Base-by-base conservation (phyloP, 2,329 filamentous ascomycete genomes). In the Macroventuria anomochaeta region DNA sequence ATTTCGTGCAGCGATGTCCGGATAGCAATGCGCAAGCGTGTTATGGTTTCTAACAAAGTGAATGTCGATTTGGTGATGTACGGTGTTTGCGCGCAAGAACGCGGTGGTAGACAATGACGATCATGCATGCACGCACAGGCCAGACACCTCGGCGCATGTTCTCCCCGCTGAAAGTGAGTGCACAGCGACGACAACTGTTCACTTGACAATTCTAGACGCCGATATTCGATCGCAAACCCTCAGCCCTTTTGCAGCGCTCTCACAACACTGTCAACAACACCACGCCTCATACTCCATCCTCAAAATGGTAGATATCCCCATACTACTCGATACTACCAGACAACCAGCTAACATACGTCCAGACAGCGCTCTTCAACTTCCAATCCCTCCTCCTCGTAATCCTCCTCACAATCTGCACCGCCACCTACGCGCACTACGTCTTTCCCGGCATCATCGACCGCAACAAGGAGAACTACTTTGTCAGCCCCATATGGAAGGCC, bases 311-410 rank as follows among this genome's bases (percentile, higher is more conserved):
- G 21, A 10, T 37, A 5, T n/a, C 17, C n/a, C 6, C 42, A 2
- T 20, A 5, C 26, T 23, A 25, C 20, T 17, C 20, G n/a, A 31
- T 21, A 12, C 17, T 12, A 49, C n/a, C 26, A 20, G 52, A 43
- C 33, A 25, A 5, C 18, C 12, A 39, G 43, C 43, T 50, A 31
- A 42, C 41, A 26, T 29, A n/a, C 29, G 3, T 21, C 43, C 70
- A 97, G 95, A 90, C 95, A 55, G 95, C 95, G 49, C 88, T 99
- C 70, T 97, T 99, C 87, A 97, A 97, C 80, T 97, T 99, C 81
- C 92, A 97, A 77, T 96, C 92, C 54, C 89, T 97, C 65, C 85
- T 99, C 67, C 86, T 97, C 68, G 93, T 97, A 64, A 87, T 99
- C 69, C 87, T 99, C 44, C 88, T 99, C 65, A 86, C 96, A 65